Evolutionary conservation across 1,139 yeast species (phyloP).

Genomic region (Cylindricascospora bacillispora): DNA sequence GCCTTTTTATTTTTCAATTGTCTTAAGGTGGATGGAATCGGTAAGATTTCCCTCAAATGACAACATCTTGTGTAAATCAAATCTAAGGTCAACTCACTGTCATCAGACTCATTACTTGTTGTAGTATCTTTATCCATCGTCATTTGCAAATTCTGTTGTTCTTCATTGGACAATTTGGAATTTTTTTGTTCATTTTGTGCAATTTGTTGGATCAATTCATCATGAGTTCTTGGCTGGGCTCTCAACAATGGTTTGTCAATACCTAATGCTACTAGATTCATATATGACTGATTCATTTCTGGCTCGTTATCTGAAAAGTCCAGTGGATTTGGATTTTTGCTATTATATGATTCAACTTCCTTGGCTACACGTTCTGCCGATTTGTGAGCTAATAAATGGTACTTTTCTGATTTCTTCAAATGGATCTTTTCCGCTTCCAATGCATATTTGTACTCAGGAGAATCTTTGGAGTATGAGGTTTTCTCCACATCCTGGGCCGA

Average conservation of each 20-base stretch:
- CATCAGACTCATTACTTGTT: neutral
- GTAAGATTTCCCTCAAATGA: slow-evolving; percentile 59
- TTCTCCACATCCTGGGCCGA: slow-evolving; percentile 1
- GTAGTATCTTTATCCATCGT: slow-evolving; percentile 6
- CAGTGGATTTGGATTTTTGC: slow-evolving; percentile 3
- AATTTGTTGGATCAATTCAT: slow-evolving; percentile 57
- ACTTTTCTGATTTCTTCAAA: slow-evolving; percentile 48
- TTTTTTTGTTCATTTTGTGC: slow-evolving; percentile 45
- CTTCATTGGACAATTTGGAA: slow-evolving; percentile 6
- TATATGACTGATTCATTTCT: slow-evolving; percentile 8
- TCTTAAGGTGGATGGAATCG: slow-evolving; percentile 64
- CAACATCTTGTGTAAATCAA: slow-evolving; percentile 63
- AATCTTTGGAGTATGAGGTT: slow-evolving; percentile 30
- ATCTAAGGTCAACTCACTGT: slow-evolving; percentile 39
- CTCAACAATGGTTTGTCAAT: slow-evolving; percentile 8
- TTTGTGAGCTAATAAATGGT: slow-evolving; percentile 60
- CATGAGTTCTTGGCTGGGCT: slow-evolving; percentile 31
- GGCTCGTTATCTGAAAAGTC: slow-evolving; percentile 3
- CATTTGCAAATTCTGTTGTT: slow-evolving; percentile 6
- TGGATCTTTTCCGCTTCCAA: slow-evolving; percentile 44
- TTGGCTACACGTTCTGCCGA: slow-evolving; percentile 54
- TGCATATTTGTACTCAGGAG: slow-evolving; percentile 40
- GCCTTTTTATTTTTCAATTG: slow-evolving; percentile 63
- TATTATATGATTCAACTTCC: slow-evolving; percentile 37
- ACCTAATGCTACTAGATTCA: slow-evolving; percentile 6